Evolutionary conservation across 2,329 filamentous ascomycete genomes (phyloP), one percentile per base, ranked within the genome.

Genomic region (Mycosphaerella sp.): DNA sequence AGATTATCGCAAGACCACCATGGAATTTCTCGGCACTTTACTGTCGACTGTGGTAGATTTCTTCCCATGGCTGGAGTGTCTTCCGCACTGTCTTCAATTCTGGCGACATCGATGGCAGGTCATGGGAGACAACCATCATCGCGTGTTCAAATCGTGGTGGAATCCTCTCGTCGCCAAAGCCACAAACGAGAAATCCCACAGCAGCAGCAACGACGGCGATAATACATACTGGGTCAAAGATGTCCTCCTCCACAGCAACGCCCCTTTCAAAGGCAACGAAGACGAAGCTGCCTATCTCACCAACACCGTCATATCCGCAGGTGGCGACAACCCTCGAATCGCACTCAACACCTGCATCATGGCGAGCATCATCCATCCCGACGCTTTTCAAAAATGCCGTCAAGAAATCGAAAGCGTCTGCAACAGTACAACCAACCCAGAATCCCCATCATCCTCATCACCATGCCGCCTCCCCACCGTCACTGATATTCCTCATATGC

Each of bases 301-400:
- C 6, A 56, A 56, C 14, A 56, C 54, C 2, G 54, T 56, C 49
- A 52, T 56, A 23, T 56, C 54, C 6, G 54, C 54, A 6, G 54
- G 54, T 9, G 54, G 54, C n/a, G 54, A 56, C 32, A 56, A 56
- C 29, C 54, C 54, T 12, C 44, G 54, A 26, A 49, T 56, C n/a
- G 54, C 54, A 11, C 14, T 56, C 39, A 56, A 56, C 45, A 56
- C 54, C 29, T 56, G 48, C 26, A 36, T 56, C 39, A 56, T 56
- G 54, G 54, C 54, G 3, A 43, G 44, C 45, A 51, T 56, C 5
- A 3, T 23, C 2, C 32, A 56, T 12, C 45, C 45, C 26, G 44
- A 52, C 9, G 45, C 45, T 14, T 47, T 45, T 11, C 7, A 26
- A 4, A 38, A 45, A 34, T 52, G 49, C 36, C 49, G 40, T 5